These are phyloP conservation scores for Aspergillus spinulosporus DNA, from an alignment of 2,329 filamentous ascomycete genomes.

Conservation along the genomic window DNA sequence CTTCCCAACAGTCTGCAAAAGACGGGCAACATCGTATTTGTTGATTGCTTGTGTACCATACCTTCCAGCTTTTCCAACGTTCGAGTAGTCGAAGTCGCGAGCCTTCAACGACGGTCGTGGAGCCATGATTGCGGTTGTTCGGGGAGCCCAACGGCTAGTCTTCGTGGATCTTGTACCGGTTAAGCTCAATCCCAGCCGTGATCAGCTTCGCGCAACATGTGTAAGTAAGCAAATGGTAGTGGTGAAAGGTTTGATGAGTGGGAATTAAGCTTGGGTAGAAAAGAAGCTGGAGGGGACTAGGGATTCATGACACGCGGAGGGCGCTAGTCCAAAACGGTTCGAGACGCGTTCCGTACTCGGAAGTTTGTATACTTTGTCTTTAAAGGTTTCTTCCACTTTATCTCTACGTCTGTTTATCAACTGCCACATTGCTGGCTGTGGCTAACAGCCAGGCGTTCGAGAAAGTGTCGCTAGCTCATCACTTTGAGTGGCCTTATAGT, in stretches of 20 bases:
- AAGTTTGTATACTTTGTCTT: not conserved
- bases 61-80: constrained; percentile 51
- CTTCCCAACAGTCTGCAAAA: not conserved
- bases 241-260: not conserved
- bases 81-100: constrained; percentile 51
- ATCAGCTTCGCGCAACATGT: not conserved
- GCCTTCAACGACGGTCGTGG: constrained; percentile 42
- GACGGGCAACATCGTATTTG: not conserved
- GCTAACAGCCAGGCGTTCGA: too few relatives aligned
- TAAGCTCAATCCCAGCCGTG: not conserved
- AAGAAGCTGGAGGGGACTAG: constrained; percentile 20
- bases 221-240: not conserved
- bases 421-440: not conserved
- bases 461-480: too few relatives aligned
- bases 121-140: constrained; percentile 33
- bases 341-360: constrained; percentile 33
- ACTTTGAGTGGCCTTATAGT: too few relatives aligned
- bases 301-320: constrained; percentile 24
- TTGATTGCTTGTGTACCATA: constrained; percentile 18
- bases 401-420: not conserved
- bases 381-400: not conserved
- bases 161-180: not conserved
- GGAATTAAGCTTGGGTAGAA: constrained; percentile 8
- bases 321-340: constrained; percentile 37
- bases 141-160: not conserved